Conservation (phyloP, 106 monocot genomes). For the Narthecium ossifragum region DNA sequence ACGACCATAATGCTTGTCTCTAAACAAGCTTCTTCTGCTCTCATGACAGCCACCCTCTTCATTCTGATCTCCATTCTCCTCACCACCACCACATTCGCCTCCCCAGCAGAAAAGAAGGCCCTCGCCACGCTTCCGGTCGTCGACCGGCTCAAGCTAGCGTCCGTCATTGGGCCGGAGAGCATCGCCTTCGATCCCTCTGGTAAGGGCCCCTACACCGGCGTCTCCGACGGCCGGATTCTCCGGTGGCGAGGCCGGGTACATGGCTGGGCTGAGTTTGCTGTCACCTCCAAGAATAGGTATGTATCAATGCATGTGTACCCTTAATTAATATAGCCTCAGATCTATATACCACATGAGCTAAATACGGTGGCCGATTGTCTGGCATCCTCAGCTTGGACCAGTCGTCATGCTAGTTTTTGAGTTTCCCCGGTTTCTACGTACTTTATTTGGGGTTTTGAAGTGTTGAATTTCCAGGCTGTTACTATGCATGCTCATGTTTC, state of each 20-base stretch:
- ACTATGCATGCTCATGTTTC: no score
- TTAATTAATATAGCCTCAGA: background rate
- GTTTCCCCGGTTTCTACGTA: no score
- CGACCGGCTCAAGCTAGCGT: background rate
- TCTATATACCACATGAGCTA: background rate
- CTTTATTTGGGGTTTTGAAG: no score
- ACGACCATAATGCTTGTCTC: no score
- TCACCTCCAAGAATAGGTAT: slow-evolving; percentile 16
- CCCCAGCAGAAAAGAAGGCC: background rate
- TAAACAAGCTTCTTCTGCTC: no score
- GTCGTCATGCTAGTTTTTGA: no score
- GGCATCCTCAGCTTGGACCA: no score
- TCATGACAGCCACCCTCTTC: background rate
- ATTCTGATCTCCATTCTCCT: background rate
- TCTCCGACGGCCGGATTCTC: slow-evolving; percentile 45
- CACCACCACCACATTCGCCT: background rate
- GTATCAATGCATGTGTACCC: background rate
- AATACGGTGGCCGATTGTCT: no score
- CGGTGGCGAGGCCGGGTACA: slow-evolving; percentile 22
- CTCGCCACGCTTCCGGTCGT: slow-evolving; percentile 3
- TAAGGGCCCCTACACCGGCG: slow-evolving; percentile 51
- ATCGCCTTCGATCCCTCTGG: slow-evolving; percentile 44
- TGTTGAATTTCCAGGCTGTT: no score
- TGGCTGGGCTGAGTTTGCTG: slow-evolving; percentile 25
- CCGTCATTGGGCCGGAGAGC: slow-evolving; percentile 46